Percentiles rank a stretch among this genome's conserved stretches.
phyloP scores from a whole-genome alignment of 805 yeast genomes.

The Wickerhamiella sergipiensis region DNA sequence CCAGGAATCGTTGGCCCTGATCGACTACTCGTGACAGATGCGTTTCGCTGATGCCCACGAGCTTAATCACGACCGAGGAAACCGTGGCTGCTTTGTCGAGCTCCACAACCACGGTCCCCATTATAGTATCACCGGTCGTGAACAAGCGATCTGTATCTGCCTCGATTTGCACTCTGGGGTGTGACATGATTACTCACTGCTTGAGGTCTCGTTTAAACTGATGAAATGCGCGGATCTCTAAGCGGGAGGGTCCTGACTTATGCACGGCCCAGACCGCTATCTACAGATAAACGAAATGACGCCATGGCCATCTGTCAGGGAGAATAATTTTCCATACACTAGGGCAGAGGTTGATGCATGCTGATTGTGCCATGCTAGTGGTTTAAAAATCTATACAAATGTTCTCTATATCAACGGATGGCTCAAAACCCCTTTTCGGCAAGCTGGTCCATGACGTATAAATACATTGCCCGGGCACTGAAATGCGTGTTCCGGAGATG shows the following conservation, averaged over 20 bases:
- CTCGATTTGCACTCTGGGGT: background rate
- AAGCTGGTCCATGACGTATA: constrained; percentile 51
- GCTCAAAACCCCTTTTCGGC: constrained; percentile 41
- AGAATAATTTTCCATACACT: too few relatives aligned
- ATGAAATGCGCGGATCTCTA: background rate
- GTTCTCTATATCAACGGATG: too few relatives aligned
- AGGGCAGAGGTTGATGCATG: too few relatives aligned
- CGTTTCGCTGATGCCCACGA: constrained; percentile 58
- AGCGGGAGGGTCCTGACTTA: background rate
- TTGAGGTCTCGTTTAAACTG: background rate
- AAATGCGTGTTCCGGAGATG: constrained; percentile 28
- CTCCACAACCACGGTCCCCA: constrained; percentile 8
- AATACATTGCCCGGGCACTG: constrained; percentile 55
- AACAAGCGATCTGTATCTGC: background rate
- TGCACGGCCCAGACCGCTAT: background rate
- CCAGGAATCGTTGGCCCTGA: constrained; percentile 14
- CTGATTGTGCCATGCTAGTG: too few relatives aligned
- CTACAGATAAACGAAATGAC: background rate
- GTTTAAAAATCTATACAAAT: too few relatives aligned
- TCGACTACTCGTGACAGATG: constrained; percentile 25
- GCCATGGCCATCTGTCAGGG: background rate
- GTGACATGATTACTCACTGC: background rate
- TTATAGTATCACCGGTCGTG: constrained; percentile 10
- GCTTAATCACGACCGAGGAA: constrained; percentile 36
- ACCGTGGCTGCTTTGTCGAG: constrained; percentile 6